A percentile compares a stretch with the other conserved stretches of the same genome.
Evolutionary conservation across 495 filamentous ascomycete genomes (phyloP).

Genomic region (Mytilinidion resinicola): DNA sequence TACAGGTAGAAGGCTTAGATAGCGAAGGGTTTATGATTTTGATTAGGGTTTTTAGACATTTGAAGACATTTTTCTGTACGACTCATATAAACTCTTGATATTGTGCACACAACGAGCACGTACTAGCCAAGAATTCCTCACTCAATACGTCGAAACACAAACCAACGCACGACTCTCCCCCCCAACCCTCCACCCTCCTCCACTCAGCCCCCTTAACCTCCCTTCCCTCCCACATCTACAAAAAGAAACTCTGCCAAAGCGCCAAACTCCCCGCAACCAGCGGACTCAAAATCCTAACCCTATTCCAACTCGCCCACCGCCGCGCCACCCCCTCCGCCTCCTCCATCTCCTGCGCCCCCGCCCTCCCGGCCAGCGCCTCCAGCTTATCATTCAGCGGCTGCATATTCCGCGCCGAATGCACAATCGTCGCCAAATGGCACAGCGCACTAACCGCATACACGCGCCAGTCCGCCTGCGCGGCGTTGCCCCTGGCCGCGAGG

Average conservation of each 20-base stretch:
- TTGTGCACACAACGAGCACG: no score
- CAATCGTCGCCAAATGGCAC: constrained; percentile 41
- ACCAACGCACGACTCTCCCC: neutral
- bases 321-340: constrained; percentile 13
- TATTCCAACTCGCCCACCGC: constrained; percentile 24
- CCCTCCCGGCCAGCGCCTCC: constrained; percentile 30
- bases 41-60: no score
- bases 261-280: constrained; percentile 39
- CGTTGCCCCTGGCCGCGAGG: neutral
- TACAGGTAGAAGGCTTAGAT: no score
- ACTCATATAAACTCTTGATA: no score
- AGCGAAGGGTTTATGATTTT: no score
- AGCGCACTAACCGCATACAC: constrained; percentile 37
- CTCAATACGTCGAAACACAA: neutral
- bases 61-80: no score
- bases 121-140: no score
- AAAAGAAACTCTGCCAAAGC: constrained; percentile 29
- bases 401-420: constrained; percentile 46
- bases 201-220: neutral
- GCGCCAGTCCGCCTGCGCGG: constrained; percentile 37
- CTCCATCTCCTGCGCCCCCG: constrained; percentile 16
- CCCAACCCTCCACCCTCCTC: neutral
- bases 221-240: constrained; percentile 1
- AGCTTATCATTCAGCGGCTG: constrained; percentile 46
- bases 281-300: constrained; percentile 31